These are phyloP conservation scores for Kregervanrija pseudodelftensis DNA, from an alignment of 805 yeast genomes.

Conservation along the genomic window DNA sequence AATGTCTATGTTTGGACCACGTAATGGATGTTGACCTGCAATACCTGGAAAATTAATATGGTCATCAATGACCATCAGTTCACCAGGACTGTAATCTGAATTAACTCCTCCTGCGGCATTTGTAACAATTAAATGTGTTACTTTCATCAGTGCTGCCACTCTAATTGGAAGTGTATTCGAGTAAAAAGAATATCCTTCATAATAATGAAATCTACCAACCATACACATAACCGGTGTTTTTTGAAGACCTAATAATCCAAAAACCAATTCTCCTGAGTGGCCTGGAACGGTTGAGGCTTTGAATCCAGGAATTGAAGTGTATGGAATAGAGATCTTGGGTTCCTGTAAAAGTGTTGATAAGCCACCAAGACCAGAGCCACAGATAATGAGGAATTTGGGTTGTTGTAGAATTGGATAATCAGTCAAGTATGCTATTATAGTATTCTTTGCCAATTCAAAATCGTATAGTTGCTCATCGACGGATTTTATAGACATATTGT, in stretches of 20 bases:
- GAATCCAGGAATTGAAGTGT: constrained; percentile 73
- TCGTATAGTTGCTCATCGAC: constrained; percentile 6
- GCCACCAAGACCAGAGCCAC: constrained; percentile 94
- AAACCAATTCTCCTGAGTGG: constrained; percentile 75
- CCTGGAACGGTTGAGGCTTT: constrained; percentile 80
- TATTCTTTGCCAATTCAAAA: constrained; percentile 11
- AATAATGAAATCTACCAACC: constrained; percentile 90
- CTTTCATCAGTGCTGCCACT: constrained; percentile 58
- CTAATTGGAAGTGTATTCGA: constrained; percentile 84
- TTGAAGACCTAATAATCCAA: constrained; percentile 66
- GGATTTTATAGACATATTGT: neutral
- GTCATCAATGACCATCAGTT: constrained; percentile 83
- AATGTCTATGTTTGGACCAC: constrained; percentile 75
- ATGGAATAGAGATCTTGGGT: constrained; percentile 46
- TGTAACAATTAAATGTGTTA: constrained; percentile 66
- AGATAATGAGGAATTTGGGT: constrained; percentile 73
- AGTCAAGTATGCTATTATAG: constrained; percentile 9
- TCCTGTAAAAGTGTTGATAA: constrained; percentile 49
- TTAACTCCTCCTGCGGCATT: constrained; percentile 95
- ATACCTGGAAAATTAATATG: constrained; percentile 90
- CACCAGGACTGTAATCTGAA: constrained; percentile 64
- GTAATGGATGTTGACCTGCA: constrained; percentile 78
- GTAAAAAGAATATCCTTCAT: constrained; percentile 83
- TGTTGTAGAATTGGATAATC: constrained; percentile 7
- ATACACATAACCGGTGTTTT: constrained; percentile 79